phyloP scores from a whole-genome alignment of 2,329 filamentous ascomycete genomes.

The Trichoderma harzianum region DNA sequence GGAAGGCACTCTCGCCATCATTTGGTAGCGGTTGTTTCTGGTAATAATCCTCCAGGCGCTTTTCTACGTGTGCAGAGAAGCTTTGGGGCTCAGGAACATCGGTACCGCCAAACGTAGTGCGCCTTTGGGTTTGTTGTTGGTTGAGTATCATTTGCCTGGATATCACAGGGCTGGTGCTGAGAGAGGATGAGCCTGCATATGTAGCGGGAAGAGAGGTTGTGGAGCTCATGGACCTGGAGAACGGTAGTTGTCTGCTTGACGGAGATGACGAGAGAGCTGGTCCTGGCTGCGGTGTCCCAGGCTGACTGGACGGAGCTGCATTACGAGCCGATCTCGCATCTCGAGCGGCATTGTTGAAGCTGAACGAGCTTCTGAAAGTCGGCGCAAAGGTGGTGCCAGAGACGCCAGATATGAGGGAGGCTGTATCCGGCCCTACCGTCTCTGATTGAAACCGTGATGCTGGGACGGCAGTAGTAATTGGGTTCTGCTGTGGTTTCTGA shows the following conservation, averaged over 20 bases:
- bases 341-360: neutral
- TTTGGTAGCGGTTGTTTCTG: conserved; percentile 46
- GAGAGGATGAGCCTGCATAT: conserved; percentile 23
- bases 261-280: conserved; percentile 23
- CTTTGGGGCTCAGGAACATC: conserved; percentile 42
- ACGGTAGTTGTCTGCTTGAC: conserved; percentile 21
- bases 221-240: conserved; percentile 25
- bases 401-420: conserved; percentile 32
- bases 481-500: conserved; percentile 27
- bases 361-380: conserved; percentile 19
- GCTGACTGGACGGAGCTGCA: conserved; percentile 22
- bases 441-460: conserved; percentile 24
- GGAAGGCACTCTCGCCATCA: conserved; percentile 48
- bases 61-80: conserved; percentile 48
- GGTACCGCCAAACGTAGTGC: conserved; percentile 37
- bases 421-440: conserved; percentile 24
- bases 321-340: conserved; percentile 9
- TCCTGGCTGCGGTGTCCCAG: conserved; percentile 23
- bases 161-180: conserved; percentile 28
- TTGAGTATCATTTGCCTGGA: conserved; percentile 44
- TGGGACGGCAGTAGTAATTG: conserved; percentile 25
- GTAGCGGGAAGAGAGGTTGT: conserved; percentile 25
- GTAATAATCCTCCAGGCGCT: conserved; percentile 53
- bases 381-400: conserved; percentile 34
- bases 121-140: conserved; percentile 41